phyloP scores from a whole-genome alignment of 2,329 filamentous ascomycete species.

The Sphaerulina musiva region DNA sequence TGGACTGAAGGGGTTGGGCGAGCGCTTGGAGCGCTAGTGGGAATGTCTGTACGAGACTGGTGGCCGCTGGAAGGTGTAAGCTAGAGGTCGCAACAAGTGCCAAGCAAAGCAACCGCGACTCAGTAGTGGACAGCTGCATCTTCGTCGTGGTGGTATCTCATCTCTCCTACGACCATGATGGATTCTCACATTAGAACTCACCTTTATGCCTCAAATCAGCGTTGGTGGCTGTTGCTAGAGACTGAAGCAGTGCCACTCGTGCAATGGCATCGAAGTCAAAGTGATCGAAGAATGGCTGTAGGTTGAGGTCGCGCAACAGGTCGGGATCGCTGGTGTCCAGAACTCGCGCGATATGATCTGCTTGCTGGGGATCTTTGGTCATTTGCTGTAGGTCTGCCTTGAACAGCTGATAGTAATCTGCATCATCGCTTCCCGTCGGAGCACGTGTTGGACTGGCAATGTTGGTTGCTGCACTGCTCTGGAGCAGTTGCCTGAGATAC shows the following conservation, averaged over 20 bases:
- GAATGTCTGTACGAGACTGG: conserved; percentile 77
- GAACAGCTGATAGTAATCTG: conserved; percentile 77
- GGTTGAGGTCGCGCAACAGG: conserved; percentile 89
- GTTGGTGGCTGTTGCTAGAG: conserved; percentile 77
- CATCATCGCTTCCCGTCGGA: conserved; percentile 47
- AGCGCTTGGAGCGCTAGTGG: conserved; percentile 71
- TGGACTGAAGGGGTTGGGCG: conserved; percentile 37
- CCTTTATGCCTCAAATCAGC: conserved; percentile 84
- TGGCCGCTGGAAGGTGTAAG: conserved; percentile 58
- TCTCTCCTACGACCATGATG: too few relatives aligned
- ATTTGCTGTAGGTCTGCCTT: conserved; percentile 81
- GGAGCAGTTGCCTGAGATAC: conserved; percentile 88
- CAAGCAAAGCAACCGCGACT: neutral
- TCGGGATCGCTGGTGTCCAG: conserved; percentile 88
- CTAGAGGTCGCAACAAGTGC: conserved; percentile 14
- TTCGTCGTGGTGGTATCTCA: neutral
- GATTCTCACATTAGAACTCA: conserved; percentile 34
- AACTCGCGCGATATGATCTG: conserved; percentile 84
- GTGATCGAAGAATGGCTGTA: conserved; percentile 92
- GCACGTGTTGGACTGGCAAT: conserved; percentile 73
- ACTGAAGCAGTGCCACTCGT: conserved; percentile 79
- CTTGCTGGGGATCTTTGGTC: conserved; percentile 70
- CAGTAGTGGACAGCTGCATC: conserved; percentile 4
- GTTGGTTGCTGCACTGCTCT: conserved; percentile 83
- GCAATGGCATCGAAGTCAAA: conserved; percentile 86